These are phyloP conservation scores for Phlegmacium glaucopus DNA, from an alignment of 768 basidiomycete species.

Conservation along the genomic window DNA sequence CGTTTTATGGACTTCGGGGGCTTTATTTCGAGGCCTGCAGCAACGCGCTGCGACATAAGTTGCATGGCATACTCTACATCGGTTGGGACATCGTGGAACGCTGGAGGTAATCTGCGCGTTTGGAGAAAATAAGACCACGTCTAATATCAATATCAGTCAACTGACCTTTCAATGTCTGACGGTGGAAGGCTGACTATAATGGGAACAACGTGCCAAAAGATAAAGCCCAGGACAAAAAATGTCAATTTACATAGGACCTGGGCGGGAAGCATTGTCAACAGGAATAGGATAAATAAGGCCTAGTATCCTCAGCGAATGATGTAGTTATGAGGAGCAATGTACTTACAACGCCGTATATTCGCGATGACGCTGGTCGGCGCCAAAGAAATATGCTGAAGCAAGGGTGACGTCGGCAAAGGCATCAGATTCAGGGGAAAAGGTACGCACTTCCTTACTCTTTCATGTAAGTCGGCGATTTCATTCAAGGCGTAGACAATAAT, in stretches of 20 bases:
- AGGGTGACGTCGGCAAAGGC: conserved; percentile 1
- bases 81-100: conserved; percentile 54
- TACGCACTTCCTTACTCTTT: conserved; percentile 60
- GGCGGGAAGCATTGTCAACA: conserved; percentile 45
- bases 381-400: conserved; percentile 59
- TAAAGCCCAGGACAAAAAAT: conserved; percentile 43
- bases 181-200: conserved; percentile 49
- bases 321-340: background rate
- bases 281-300: conserved; percentile 35
- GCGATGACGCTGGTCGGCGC: conserved; percentile 52
- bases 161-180: conserved; percentile 44
- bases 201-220: conserved; percentile 65
- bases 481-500: conserved; percentile 37
- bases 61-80: conserved; percentile 73
- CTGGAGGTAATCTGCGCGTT: conserved; percentile 39
- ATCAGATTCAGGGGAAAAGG: background rate
- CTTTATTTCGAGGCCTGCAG: conserved; percentile 47
- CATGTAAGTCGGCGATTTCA: conserved; percentile 57
- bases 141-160: background rate
- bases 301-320: conserved; percentile 18
- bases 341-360: conserved; percentile 45
- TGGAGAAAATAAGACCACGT: background rate
- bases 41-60: conserved; percentile 57
- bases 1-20: conserved; percentile 22
- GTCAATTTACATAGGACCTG: conserved; percentile 45